Conservation (phyloP, 2,329 filamentous ascomycete species). For the Aspergillus sclerotialis region DNA sequence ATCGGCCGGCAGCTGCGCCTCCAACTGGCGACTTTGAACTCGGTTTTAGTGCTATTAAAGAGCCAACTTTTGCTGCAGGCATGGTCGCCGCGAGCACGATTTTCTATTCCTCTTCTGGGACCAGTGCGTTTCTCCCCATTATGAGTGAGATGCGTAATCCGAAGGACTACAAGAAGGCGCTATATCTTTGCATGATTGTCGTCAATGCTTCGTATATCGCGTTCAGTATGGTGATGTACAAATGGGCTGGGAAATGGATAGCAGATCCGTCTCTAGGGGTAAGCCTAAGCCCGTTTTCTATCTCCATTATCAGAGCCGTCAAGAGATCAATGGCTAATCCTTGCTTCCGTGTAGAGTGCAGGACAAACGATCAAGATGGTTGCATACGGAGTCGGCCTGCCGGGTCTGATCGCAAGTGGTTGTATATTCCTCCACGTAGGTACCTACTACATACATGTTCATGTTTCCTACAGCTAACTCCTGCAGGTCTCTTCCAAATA, state of each 20-base stretch:
- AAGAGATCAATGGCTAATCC: no score
- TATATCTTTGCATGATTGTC: slow-evolving; percentile 53
- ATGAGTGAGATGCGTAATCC: slow-evolving; percentile 60
- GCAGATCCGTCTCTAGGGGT: slow-evolving; percentile 4
- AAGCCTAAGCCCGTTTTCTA: not conserved
- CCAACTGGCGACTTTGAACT: slow-evolving; percentile 53
- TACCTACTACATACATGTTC: no score
- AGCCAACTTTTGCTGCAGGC: slow-evolving; percentile 52
- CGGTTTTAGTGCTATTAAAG: slow-evolving; percentile 50
- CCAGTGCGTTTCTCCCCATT: slow-evolving; percentile 56
- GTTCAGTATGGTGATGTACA: slow-evolving; percentile 34
- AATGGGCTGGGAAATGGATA: slow-evolving; percentile 8
- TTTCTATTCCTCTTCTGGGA: slow-evolving; percentile 54
- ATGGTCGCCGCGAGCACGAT: slow-evolving; percentile 54
- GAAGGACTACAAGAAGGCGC: slow-evolving; percentile 53
- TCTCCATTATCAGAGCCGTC: no score
- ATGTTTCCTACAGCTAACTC: no score
- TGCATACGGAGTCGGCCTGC: slow-evolving; percentile 6
- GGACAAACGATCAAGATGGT: slow-evolving; percentile 7
- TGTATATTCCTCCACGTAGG: slow-evolving; percentile 7
- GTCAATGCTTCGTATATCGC: slow-evolving; percentile 52
- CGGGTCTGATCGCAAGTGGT: slow-evolving; percentile 5
- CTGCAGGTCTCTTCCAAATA: slow-evolving; percentile 45
- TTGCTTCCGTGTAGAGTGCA: slow-evolving; percentile 3
- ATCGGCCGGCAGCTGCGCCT: slow-evolving; percentile 55